Evolutionary conservation across 768 basidiomycete species (phyloP).

Genomic region (Leccinum imitatum): DNA sequence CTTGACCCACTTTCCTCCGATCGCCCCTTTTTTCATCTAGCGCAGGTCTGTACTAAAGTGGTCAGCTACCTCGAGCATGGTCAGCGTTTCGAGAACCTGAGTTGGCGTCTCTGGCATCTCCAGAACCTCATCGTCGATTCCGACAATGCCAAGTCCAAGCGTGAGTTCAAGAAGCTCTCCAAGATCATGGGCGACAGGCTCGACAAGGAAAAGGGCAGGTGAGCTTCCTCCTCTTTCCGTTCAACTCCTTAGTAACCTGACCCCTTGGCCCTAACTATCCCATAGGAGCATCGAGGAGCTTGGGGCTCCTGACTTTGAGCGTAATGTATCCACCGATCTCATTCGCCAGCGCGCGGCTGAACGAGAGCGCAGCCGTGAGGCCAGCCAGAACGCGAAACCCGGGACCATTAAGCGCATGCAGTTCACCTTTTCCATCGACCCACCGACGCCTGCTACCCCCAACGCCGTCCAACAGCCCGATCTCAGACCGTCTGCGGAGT

Average conservation of each 20-base stretch:
- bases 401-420: constrained; percentile 87
- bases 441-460: constrained; percentile 49
- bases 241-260: constrained; percentile 15
- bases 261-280: constrained; percentile 19
- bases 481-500: constrained; percentile 62
- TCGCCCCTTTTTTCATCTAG: constrained; percentile 8
- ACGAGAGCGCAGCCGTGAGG: constrained; percentile 78
- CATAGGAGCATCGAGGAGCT: constrained; percentile 81
- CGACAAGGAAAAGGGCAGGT: constrained; percentile 81
- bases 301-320: constrained; percentile 78
- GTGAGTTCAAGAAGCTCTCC: constrained; percentile 87
- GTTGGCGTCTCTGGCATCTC: constrained; percentile 91
- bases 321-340: constrained; percentile 76
- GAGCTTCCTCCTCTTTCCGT: not conserved
- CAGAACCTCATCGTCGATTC: constrained; percentile 85
- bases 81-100: constrained; percentile 87
- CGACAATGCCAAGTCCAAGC: constrained; percentile 83
- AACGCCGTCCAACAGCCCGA: constrained; percentile 62
- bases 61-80: constrained; percentile 90
- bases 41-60: constrained; percentile 85
- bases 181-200: constrained; percentile 89
- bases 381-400: constrained; percentile 56
- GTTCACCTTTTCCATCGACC: constrained; percentile 85
- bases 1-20: constrained; percentile 2
- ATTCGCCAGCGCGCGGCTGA: constrained; percentile 79